phyloP scores from a whole-genome alignment of 78 protist genomes.

The Dictyostelium purpureum region DNA sequence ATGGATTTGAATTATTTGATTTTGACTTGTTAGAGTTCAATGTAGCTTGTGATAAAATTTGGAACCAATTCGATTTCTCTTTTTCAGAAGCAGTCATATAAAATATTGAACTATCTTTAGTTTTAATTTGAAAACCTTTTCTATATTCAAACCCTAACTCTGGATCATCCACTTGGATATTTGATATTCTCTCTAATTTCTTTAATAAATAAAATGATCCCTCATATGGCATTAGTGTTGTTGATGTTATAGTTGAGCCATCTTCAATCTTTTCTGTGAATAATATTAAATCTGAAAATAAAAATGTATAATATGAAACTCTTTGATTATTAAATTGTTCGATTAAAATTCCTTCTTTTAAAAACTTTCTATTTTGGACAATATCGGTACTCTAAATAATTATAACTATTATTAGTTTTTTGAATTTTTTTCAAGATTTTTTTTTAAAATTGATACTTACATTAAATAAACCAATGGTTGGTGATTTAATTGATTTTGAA shows the following conservation, averaged over 20 bases:
- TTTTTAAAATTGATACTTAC: background rate
- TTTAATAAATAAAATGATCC: constrained; percentile 51
- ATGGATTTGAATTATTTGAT: background rate
- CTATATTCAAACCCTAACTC: constrained; percentile 73
- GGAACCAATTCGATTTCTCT: constrained; percentile 58
- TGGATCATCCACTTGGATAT: constrained; percentile 58
- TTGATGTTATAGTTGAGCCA: constrained; percentile 3
- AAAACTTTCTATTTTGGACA: constrained; percentile 29
- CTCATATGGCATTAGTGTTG: constrained; percentile 33
- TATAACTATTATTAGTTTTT: background rate
- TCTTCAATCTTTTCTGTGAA: constrained; percentile 72
- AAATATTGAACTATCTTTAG: constrained; percentile 37
- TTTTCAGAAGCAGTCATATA: constrained; percentile 64
- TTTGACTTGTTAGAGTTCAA: background rate
- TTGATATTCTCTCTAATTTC: constrained; percentile 49
- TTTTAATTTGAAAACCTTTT: constrained; percentile 72
- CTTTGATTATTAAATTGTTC: constrained; percentile 71
- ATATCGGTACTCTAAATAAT: constrained; percentile 28
- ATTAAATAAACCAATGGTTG: constrained; percentile 64
- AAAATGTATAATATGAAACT: constrained; percentile 51
- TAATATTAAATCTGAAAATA: constrained; percentile 57
- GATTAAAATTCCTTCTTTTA: constrained; percentile 65
- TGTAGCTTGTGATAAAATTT: constrained; percentile 30
- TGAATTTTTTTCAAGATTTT: background rate
- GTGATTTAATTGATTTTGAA: constrained; percentile 66